phyloP scores from a whole-genome alignment of 1,139 yeast species.

The Wickerhamomyces sp. region DNA sequence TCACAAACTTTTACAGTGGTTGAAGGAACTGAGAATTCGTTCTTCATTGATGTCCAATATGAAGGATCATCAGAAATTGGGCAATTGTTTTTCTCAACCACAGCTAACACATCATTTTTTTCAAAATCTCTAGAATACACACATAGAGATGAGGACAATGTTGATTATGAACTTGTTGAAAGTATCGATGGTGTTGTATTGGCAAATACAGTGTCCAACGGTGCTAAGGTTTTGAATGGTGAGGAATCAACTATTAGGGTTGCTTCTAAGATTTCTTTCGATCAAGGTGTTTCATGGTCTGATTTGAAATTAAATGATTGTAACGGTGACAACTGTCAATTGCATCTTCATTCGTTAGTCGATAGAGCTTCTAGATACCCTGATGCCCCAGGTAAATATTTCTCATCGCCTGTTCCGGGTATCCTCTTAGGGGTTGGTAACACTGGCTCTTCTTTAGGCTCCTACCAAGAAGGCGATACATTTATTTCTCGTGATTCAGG shows the following conservation, averaged over 20 bases:
- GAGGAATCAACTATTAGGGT: slow-evolving; percentile 29
- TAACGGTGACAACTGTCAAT: slow-evolving; percentile 13
- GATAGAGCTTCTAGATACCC: slow-evolving; percentile 16
- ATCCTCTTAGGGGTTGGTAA: slow-evolving; percentile 58
- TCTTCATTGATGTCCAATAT: slow-evolving; percentile 45
- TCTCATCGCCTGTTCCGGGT: slow-evolving; percentile 69
- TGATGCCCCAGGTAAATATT: slow-evolving; percentile 20
- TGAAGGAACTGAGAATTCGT: slow-evolving; percentile 51
- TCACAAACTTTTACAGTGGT: slow-evolving; percentile 41
- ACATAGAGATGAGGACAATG: slow-evolving; percentile 34
- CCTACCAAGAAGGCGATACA: slow-evolving; percentile 36
- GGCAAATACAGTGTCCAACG: slow-evolving; percentile 36
- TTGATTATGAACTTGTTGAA: slow-evolving; percentile 45
- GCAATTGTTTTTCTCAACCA: slow-evolving; percentile 55
- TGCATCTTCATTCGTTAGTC: slow-evolving; percentile 18
- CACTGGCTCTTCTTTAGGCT: slow-evolving; percentile 36
- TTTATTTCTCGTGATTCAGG: slow-evolving; percentile 79
- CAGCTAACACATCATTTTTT: slow-evolving; percentile 51
- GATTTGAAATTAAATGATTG: slow-evolving; percentile 43
- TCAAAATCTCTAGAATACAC: slow-evolving; percentile 43
- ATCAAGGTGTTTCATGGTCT: slow-evolving; percentile 66
- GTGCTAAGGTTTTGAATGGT: slow-evolving; percentile 18
- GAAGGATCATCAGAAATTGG: slow-evolving; percentile 25
- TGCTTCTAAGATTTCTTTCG: slow-evolving; percentile 46
- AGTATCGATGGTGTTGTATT: slow-evolving; percentile 67